Evolutionary conservation across 2,329 filamentous ascomycete species (phyloP), one percentile per base, ranked within the genome.

Genomic region (Aciculosporium take): DNA sequence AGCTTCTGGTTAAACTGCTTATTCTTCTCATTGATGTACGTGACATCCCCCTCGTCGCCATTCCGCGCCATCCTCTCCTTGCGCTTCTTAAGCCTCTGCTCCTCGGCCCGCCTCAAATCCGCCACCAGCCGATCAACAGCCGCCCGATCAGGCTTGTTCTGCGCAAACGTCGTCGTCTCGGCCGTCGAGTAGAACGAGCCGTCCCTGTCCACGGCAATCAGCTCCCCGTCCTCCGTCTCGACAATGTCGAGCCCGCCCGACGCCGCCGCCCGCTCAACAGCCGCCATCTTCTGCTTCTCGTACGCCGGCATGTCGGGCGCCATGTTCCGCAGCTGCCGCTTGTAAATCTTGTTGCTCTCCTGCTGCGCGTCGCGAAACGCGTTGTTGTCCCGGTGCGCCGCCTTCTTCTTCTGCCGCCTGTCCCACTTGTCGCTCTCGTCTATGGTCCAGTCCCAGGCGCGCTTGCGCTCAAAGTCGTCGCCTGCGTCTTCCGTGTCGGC

Each of bases 11-110:
- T 98, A 69, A 98, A 98, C 71, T 95, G 87, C 72, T 96, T 96
- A 72, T 98, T 98, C 81, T 98, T 95, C 66, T 95, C 87, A 66
- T 98, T 98, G 74, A 98, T 98, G 64, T 94, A 96, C 7, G 89
- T 96, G 53, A 96, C 84, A 62, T 98, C 91, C 23, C 78, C 81
- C 37, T 88, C 84, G 48, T 94, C 87, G 44, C 88, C 86, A 47
- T 80, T 81, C 58, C 79, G 75, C 10, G 76, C 75, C 58, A 83
- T 78, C 40, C 87, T 73, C 49, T 93, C 85, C 58, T 76, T 79
- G 53, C 87, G 73, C 68, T 93, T 93, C 72, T 88, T 93, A 55
- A 94, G 57, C 39, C 87, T 72, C 40, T 79, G 73, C 53, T 93
- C 87, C 63, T 98, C 91, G 1, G 88, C 86, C 66, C 89, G 88